Evolutionary conservation across 352 stramenopile genomes (phyloP).

Genomic region (Globisporangium lucens): DNA sequence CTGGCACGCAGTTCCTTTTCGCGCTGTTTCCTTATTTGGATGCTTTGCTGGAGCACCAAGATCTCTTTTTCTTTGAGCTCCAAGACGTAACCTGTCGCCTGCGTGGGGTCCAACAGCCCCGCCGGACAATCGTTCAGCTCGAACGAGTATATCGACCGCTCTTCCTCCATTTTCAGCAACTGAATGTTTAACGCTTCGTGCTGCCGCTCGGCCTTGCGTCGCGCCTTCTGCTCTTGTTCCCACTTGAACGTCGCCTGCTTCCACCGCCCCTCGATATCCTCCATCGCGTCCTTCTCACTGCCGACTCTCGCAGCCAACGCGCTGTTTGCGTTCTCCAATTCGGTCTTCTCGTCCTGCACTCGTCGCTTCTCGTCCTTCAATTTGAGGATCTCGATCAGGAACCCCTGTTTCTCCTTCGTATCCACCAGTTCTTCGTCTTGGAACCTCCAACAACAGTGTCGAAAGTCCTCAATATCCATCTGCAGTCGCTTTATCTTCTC

Average conservation of each 20-base stretch:
- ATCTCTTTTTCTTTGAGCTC: conserved; percentile 58
- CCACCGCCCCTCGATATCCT: conserved; percentile 54
- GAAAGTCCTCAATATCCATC: not conserved
- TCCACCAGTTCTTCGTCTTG: conserved; percentile 24
- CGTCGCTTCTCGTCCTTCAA: conserved; percentile 43
- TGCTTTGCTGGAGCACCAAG: conserved; percentile 9
- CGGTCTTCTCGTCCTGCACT: conserved; percentile 29
- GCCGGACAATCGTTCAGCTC: conserved; percentile 41
- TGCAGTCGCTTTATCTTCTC: not conserved
- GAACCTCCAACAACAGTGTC: not conserved
- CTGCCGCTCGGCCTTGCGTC: conserved; percentile 36
- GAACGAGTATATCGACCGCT: conserved; percentile 40
- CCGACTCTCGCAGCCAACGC: conserved; percentile 34
- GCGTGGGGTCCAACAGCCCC: conserved; percentile 21
- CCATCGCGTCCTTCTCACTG: conserved; percentile 44
- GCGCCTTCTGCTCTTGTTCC: conserved; percentile 46
- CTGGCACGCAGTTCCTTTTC: conserved; percentile 11
- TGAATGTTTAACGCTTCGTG: conserved; percentile 30
- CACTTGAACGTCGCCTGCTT: conserved; percentile 50
- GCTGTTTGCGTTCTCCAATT: conserved; percentile 21
- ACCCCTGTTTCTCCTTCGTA: conserved; percentile 38
- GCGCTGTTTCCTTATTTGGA: not conserved
- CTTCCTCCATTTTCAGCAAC: conserved; percentile 50
- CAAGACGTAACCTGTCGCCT: conserved; percentile 38
- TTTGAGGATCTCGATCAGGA: conserved; percentile 45